These are phyloP conservation scores for Ochromonas danica DNA, from an alignment of 108 stramenopile genomes.

Conservation along the genomic window DNA sequence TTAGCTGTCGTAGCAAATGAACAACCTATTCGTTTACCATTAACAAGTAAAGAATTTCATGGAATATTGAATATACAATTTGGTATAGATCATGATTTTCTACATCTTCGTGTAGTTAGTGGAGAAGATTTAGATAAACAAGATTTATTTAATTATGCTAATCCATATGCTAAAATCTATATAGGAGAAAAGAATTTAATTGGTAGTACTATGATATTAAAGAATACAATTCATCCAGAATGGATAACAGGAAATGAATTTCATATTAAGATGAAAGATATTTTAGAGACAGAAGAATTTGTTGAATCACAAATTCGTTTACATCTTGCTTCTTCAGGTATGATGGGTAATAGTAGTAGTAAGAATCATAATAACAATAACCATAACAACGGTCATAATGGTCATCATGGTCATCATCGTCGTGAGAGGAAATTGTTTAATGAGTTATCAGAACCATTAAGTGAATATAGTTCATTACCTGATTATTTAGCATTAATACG, in stretches of 20 bases:
- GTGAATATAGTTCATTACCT: slow-evolving; percentile 9
- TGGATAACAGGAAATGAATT: not conserved
- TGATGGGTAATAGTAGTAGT: slow-evolving; percentile 16
- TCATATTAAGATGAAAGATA: not conserved
- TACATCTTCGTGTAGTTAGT: not conserved
- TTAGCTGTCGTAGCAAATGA: slow-evolving; percentile 20
- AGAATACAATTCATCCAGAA: not conserved
- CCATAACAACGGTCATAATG: slow-evolving; percentile 19
- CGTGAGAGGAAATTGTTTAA: slow-evolving; percentile 4
- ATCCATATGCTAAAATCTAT: not conserved
- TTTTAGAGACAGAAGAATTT: not conserved
- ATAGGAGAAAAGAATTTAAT: not conserved
- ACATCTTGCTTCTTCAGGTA: slow-evolving; percentile 16
- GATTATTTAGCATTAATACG: not conserved
- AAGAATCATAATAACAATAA: slow-evolving; percentile 8
- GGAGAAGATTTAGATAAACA: slow-evolving; percentile 23
- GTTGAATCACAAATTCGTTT: no score
- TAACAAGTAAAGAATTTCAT: not conserved
- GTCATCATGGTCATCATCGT: slow-evolving; percentile 2
- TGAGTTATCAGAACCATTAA: not conserved
- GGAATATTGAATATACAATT: slow-evolving; percentile 3
- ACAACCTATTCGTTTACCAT: slow-evolving; percentile 2
- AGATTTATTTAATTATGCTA: not conserved
- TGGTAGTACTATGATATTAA: not conserved
- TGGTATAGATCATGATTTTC: not conserved